Evolutionary conservation across 2,329 filamentous ascomycete genomes (phyloP).

Genomic region (Graphium sp.): DNA sequence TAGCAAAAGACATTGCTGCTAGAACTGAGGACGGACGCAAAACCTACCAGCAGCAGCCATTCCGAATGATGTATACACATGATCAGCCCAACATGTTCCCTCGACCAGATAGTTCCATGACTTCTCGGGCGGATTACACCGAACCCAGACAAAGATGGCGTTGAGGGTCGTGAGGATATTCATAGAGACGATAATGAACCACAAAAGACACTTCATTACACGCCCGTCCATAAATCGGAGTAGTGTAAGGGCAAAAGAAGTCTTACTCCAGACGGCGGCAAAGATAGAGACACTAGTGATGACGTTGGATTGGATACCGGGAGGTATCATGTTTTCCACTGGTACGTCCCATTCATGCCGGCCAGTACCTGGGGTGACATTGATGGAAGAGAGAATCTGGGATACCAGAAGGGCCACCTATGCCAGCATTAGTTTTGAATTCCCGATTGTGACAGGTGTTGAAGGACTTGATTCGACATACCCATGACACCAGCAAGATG

Average conservation of each 20-base stretch:
- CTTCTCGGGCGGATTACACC: slow-evolving; percentile 2
- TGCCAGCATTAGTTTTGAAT: no score
- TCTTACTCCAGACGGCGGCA: slow-evolving; percentile 17
- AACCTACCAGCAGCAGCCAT: slow-evolving; percentile 6
- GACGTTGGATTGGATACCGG: slow-evolving; percentile 8
- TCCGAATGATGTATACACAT: slow-evolving; percentile 4
- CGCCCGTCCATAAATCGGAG: slow-evolving; percentile 14
- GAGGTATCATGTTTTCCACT: slow-evolving; percentile 3
- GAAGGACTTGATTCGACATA: no score
- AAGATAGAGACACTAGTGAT: slow-evolving; percentile 14
- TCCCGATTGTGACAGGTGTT: no score
- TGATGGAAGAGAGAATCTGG: slow-evolving; percentile 5
- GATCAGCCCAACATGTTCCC: slow-evolving; percentile 2
- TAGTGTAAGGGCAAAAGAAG: slow-evolving; percentile 18
- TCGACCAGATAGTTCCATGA: background rate
- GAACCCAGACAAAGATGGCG: slow-evolving; percentile 3
- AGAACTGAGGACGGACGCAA: background rate
- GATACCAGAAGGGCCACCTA: slow-evolving; percentile 2
- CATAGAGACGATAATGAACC: slow-evolving; percentile 15
- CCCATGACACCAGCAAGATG: no score
- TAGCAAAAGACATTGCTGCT: background rate
- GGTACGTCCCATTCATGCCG: slow-evolving; percentile 7
- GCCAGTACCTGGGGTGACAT: slow-evolving; percentile 6
- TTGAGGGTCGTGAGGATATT: slow-evolving; percentile 8
- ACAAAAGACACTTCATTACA: slow-evolving; percentile 11